These are phyloP conservation scores for Lyophyllum semitale DNA, from an alignment of 768 basidiomycete genomes.

Conservation along the genomic window DNA sequence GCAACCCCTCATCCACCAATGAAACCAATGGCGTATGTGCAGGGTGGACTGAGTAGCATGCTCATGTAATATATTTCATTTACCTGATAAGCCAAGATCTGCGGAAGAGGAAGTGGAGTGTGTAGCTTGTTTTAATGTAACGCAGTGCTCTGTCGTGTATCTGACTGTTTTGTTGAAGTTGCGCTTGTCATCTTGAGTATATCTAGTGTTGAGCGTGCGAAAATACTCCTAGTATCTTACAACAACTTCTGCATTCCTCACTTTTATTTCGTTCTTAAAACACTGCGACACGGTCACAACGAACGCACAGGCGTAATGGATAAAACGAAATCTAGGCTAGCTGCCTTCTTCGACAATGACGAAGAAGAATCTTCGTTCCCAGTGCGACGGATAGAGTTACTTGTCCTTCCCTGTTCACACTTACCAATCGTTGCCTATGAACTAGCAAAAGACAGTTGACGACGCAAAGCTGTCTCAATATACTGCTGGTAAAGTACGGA, in stretches of 20 bases:
- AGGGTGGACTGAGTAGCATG: conserved; percentile 64
- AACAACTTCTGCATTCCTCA: background rate
- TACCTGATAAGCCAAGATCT: background rate
- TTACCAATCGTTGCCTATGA: conserved; percentile 57
- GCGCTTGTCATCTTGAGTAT: too few relatives aligned
- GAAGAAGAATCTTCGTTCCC: conserved; percentile 85
- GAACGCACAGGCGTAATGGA: conserved; percentile 42
- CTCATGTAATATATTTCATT: conserved; percentile 54
- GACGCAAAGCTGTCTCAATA: conserved; percentile 86
- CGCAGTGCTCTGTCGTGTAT: too few relatives aligned
- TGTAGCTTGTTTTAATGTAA: too few relatives aligned
- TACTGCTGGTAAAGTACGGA: conserved; percentile 81
- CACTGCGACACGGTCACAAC: background rate
- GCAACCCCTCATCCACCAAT: conserved; percentile 87
- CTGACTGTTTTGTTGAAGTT: too few relatives aligned
- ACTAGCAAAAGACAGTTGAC: conserved; percentile 84
- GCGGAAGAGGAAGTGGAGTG: too few relatives aligned
- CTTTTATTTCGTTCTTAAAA: background rate
- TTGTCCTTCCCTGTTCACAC: conserved; percentile 53
- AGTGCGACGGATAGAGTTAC: conserved; percentile 86
- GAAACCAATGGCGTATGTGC: conserved; percentile 91
- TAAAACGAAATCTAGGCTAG: conserved; percentile 67
- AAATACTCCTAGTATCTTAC: background rate
- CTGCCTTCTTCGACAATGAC: conserved; percentile 83
- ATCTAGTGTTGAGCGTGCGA: too few relatives aligned